phyloP scores from a whole-genome alignment of 2,329 filamentous ascomycete genomes.

The Pseudogymnoascus pannorum region DNA sequence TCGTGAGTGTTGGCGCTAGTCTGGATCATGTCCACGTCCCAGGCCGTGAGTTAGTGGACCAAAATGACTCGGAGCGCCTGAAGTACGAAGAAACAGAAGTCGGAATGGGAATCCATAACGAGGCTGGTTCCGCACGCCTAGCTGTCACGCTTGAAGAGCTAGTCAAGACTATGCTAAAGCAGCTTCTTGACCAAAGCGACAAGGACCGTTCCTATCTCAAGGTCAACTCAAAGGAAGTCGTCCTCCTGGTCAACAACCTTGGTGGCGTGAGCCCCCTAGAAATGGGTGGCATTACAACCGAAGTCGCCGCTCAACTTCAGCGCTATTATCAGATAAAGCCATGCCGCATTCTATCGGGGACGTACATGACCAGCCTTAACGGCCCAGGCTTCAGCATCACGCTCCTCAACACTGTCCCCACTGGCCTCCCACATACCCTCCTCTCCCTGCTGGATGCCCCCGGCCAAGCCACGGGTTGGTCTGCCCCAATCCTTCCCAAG shows the following conservation, averaged over 20 bases:
- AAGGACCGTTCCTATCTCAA: slow-evolving; percentile 56
- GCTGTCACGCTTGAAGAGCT: slow-evolving; percentile 42
- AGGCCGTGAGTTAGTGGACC: slow-evolving; percentile 53
- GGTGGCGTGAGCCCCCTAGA: slow-evolving; percentile 62
- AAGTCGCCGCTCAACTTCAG: slow-evolving; percentile 54
- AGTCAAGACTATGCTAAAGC: slow-evolving; percentile 55
- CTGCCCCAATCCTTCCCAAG: slow-evolving; percentile 47
- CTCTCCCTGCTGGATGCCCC: slow-evolving; percentile 61
- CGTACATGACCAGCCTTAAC: slow-evolving; percentile 67
- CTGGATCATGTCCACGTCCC: slow-evolving; percentile 91
- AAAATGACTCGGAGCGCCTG: slow-evolving; percentile 48
- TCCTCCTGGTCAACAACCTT: slow-evolving; percentile 62
- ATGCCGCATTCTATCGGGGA: slow-evolving; percentile 54
- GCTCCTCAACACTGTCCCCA: slow-evolving; percentile 54
- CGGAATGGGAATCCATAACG: slow-evolving; percentile 69
- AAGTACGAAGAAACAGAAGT: slow-evolving; percentile 51
- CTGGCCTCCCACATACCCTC: slow-evolving; percentile 40
- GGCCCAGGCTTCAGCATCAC: slow-evolving; percentile 65
- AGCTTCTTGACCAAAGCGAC: slow-evolving; percentile 55
- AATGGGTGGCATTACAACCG: slow-evolving; percentile 58
- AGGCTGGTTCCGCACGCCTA: slow-evolving; percentile 46
- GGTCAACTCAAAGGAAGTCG: slow-evolving; percentile 52
- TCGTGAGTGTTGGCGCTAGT: slow-evolving; percentile 79
- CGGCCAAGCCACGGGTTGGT: slow-evolving; percentile 61
- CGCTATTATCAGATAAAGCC: slow-evolving; percentile 53